Base-by-base conservation (phyloP, 257 asterid genomes). In the Plantago major region DNA sequence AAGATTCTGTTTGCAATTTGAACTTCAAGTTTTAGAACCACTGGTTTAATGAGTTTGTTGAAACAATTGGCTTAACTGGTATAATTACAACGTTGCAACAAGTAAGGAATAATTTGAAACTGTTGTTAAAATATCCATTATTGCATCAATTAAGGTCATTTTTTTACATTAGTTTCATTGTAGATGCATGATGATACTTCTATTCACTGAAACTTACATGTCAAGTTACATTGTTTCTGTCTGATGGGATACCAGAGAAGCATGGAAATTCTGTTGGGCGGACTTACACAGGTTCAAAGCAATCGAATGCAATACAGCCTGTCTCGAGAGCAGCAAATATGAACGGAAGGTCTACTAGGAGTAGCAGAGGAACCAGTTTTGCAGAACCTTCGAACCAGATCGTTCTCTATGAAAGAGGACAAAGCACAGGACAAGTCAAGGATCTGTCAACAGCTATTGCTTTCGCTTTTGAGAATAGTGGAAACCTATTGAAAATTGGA, bases 371-470 rank as follows among this genome's bases (percentile, higher is more conserved):
- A n/a, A 70, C 73, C 46, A 65, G 54, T 2, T 61, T 30, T 47
- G 72, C 71, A 38, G 94, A 81, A 54, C 64, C 87, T 17, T 78
- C 95, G 26, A 85, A 71, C 65, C 95, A 89, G 78, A 65, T 84
- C 10, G 86, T 89, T 62, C 77, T 80, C 46, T 86, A 82, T n/a
- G 86, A 73, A 45, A 67, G 69, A 26, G 82, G 86, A 17, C 73
- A 76, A 30, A 82, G 48, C 73, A 46, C 82, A 2, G 76, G 45
- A 55, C 83, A 80, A 62, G 76, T 72, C 22, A 72, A 73, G 70
- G 89, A 86, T 63, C 76, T 82, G 51, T 70, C 94, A 0, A 67
- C 85, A 74, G 90, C 93, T 62, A 75, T 89, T 37, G 84, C 94
- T 18, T 76, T 82, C 26, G 94, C 91, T 48, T 73, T 82, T 43